These are phyloP conservation scores for Cystobasidium onofrii DNA, from an alignment of 768 basidiomycete species.

Conservation along the genomic window DNA sequence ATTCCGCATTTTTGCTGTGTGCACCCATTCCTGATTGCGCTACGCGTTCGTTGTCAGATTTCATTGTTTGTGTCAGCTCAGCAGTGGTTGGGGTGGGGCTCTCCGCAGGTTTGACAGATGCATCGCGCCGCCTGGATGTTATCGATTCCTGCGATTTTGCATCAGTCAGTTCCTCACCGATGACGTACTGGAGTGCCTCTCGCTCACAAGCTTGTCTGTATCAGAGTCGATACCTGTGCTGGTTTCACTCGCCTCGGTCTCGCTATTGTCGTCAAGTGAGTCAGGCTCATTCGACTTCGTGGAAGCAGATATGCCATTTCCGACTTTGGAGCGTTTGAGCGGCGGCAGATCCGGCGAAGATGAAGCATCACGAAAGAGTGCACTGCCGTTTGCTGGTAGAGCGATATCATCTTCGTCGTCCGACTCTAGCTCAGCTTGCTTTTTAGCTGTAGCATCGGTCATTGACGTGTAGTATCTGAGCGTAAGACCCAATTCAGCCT, in stretches of 20 bases:
- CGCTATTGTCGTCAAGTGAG: not conserved
- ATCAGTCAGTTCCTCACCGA: too few species aligned
- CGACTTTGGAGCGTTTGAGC: not conserved
- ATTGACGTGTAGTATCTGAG: conserved; percentile 8
- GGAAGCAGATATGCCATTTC: not conserved
- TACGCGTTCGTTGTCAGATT: not conserved
- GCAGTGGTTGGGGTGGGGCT: not conserved
- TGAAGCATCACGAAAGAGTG: not conserved
- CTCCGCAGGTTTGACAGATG: not conserved
- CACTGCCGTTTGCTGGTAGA: not conserved
- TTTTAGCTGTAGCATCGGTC: conserved; percentile 29
- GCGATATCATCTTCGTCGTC: conserved; percentile 11
- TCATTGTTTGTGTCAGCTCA: not conserved
- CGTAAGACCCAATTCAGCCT: not conserved
- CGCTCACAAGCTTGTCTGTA: not conserved
- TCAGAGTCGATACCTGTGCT: not conserved
- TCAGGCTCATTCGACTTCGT: not conserved
- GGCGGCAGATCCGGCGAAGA: conserved; percentile 20
- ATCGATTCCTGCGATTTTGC: not conserved
- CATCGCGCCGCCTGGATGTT: too few species aligned
- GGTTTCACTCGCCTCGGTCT: conserved; percentile 17
- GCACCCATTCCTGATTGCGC: conserved; percentile 20
- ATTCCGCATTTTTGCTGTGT: not conserved
- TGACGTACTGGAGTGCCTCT: not conserved
- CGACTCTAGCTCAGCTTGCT: conserved; percentile 30